A percentile compares a stretch with the other conserved stretches of the same genome.
These are phyloP conservation scores for Ceratocystis cacaofunesta DNA, from an alignment of 2,329 filamentous ascomycete genomes.

Conservation along the genomic window DNA sequence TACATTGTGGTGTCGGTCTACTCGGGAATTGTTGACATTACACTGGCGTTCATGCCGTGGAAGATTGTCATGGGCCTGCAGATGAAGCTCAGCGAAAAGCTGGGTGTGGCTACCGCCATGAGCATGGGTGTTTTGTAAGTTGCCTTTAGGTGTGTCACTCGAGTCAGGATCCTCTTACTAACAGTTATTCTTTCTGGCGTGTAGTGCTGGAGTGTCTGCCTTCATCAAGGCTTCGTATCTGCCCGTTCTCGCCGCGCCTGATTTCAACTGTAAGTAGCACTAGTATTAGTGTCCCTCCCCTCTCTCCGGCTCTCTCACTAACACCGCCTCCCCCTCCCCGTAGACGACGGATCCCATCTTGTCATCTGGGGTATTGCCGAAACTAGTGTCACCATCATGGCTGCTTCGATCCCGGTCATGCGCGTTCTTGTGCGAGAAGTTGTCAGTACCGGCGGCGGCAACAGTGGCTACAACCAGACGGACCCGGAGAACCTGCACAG, in stretches of 20 bases:
- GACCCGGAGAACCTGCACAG: constrained; percentile 9
- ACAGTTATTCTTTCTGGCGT: neutral
- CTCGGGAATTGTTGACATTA: constrained; percentile 19
- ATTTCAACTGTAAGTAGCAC: constrained; percentile 10
- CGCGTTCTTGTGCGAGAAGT: constrained; percentile 19
- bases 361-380: constrained; percentile 18
- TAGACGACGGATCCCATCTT: constrained; percentile 11
- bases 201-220: constrained; percentile 12
- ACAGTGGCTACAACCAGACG: constrained; percentile 14
- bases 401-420: constrained; percentile 20
- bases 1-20: constrained; percentile 15
- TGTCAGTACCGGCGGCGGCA: constrained; percentile 11
- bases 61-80: constrained; percentile 21
- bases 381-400: constrained; percentile 19
- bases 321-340: neutral
- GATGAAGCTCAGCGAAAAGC: constrained; percentile 22
- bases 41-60: constrained; percentile 20
- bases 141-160: neutral
- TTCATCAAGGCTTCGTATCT: constrained; percentile 12
- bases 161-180: neutral
- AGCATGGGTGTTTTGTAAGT: constrained; percentile 22
- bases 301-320: neutral
- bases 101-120: constrained; percentile 21
- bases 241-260: neutral
- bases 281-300: neutral